Percentiles rank a stretch among this genome's conserved stretches.
phyloP scores from a whole-genome alignment of 108 stramenopile species.

The Discostella pseudostelligera region DNA sequence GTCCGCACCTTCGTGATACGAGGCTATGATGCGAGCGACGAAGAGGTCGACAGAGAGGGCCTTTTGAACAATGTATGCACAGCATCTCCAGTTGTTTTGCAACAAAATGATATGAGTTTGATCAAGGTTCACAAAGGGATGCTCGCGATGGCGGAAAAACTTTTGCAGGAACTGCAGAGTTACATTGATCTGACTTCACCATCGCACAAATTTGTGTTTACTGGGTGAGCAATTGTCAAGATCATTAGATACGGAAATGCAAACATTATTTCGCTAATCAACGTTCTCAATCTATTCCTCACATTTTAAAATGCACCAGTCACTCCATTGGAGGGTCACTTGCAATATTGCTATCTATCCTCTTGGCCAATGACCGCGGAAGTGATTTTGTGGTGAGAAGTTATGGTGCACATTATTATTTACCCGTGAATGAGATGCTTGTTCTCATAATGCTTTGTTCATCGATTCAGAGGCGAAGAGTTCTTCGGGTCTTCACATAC shows the following conservation, averaged over 20 bases:
- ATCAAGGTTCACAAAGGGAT: slow-evolving; percentile 74
- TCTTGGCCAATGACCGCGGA: slow-evolving; percentile 54
- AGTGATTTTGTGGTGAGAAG: slow-evolving; percentile 49
- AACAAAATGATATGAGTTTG: slow-evolving; percentile 15
- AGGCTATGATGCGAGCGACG: slow-evolving; percentile 89
- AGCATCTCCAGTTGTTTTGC: slow-evolving; percentile 49
- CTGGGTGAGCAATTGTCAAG: slow-evolving; percentile 35
- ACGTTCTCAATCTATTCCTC: too few relatives aligned
- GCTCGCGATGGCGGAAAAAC: slow-evolving; percentile 54
- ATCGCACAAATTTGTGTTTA: slow-evolving; percentile 64
- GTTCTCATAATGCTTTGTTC: background rate
- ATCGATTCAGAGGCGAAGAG: slow-evolving; percentile 26
- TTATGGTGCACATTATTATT: background rate
- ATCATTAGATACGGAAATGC: background rate
- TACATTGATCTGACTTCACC: slow-evolving; percentile 69
- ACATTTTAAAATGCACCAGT: too few relatives aligned
- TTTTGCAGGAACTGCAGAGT: slow-evolving; percentile 57
- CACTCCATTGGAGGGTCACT: slow-evolving; percentile 87
- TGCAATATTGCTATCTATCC: slow-evolving; percentile 56
- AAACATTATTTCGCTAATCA: background rate
- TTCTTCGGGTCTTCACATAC: slow-evolving; percentile 67
- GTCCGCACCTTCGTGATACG: slow-evolving; percentile 77
- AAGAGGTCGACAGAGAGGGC: slow-evolving; percentile 66
- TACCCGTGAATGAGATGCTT: background rate
- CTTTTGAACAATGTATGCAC: slow-evolving; percentile 65